Percentiles rank a stretch among this genome's conserved stretches.
Conservation (phyloP, 345 rosid genomes). For the Citrus hindsii region DNA sequence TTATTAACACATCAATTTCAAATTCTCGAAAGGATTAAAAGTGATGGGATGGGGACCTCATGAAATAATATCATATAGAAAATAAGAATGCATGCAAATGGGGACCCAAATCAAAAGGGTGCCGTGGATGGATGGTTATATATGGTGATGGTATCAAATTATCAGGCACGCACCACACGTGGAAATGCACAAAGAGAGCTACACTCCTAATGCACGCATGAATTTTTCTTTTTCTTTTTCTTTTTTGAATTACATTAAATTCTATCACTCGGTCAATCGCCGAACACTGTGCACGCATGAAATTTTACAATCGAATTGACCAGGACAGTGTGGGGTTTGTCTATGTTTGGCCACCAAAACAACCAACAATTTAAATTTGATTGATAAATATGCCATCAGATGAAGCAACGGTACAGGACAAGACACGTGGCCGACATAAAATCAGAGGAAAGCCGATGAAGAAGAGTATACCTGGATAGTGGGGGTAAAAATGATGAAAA, state of each 20-base stretch:
- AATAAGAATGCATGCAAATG: neutral
- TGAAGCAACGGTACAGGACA: constrained; percentile 29
- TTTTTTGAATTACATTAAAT: no score
- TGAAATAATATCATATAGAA: neutral
- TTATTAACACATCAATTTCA: constrained; percentile 3
- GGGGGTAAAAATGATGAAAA: constrained; percentile 45
- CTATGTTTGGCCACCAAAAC: constrained; percentile 41
- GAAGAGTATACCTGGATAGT: constrained; percentile 38
- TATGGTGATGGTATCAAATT: neutral
- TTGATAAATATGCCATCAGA: constrained; percentile 27
- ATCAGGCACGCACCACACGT: neutral
- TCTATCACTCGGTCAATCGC: no score
- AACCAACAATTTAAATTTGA: constrained; percentile 30
- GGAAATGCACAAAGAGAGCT: neutral
- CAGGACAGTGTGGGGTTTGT: constrained; percentile 14
- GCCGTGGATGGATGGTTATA: neutral
- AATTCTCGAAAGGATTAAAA: neutral
- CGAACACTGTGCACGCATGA: neutral
- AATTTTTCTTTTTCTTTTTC: no score
- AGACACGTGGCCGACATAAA: constrained; percentile 62
- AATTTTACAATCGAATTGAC: neutral
- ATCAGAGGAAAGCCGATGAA: constrained; percentile 18
- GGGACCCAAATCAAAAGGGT: neutral
- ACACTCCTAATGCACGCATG: neutral
- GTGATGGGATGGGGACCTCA: neutral